A percentile compares a stretch with the other conserved stretches of the same genome.
phyloP scores from a whole-genome alignment of 2,329 filamentous ascomycete genomes.

The Dactylellina sp. region DNA sequence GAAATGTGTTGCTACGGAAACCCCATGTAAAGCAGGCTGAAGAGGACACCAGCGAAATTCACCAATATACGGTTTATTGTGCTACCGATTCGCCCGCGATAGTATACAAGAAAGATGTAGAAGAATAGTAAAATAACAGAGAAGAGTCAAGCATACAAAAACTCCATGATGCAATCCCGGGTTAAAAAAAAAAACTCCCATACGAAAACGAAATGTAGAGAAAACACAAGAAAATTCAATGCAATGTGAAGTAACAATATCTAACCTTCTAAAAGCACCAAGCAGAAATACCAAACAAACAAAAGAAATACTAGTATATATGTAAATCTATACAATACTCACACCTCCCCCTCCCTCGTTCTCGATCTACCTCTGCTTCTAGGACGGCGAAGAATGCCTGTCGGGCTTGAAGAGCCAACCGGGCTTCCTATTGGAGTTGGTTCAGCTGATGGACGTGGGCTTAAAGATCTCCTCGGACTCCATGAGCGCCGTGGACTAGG shows the following conservation, averaged over 20 bases:
- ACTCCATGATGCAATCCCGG: conserved; percentile 18
- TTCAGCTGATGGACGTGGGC: conserved; percentile 39
- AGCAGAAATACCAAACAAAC: not conserved
- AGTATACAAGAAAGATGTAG: conserved; percentile 23
- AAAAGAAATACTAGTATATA: conserved; percentile 15
- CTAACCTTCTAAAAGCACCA: conserved; percentile 8
- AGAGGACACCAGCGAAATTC: not conserved
- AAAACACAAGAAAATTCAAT: not conserved
- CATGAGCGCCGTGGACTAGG: conserved; percentile 49
- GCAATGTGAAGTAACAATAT: not conserved
- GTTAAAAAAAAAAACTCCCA: not conserved
- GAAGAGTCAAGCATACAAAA: conserved; percentile 10
- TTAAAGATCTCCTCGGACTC: conserved; percentile 44
- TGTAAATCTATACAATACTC: conserved; percentile 15
- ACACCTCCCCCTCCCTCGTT: conserved; percentile 31
- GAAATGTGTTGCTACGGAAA: conserved; percentile 53
- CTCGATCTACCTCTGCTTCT: conserved; percentile 47
- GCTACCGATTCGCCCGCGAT: conserved; percentile 19
- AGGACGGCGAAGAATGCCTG: conserved; percentile 38
- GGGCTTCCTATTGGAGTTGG: conserved; percentile 33
- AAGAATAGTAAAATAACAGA: not conserved
- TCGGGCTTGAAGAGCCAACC: conserved; percentile 43
- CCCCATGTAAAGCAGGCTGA: conserved; percentile 17
- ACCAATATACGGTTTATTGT: not conserved
- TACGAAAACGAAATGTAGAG: not conserved